Conservation (phyloP, 441 rosid species). For the Biscutella laevigata region DNA sequence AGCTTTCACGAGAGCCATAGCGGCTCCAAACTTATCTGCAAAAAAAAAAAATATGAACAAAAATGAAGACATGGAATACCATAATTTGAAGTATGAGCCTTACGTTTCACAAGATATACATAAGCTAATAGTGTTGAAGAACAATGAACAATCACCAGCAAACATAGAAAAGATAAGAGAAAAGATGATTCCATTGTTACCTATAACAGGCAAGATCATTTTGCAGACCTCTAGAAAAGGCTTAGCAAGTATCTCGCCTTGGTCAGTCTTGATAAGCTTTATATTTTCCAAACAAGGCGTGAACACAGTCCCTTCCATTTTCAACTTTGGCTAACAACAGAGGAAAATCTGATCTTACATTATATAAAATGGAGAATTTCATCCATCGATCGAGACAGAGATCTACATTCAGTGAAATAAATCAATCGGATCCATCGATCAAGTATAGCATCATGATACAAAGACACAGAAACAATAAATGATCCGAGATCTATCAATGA, state of each 20-base stretch:
- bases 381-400: background rate
- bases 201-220: constrained; percentile 76
- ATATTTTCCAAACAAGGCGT: constrained; percentile 77
- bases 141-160: background rate
- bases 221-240: constrained; percentile 91
- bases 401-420: too few species aligned
- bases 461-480: background rate
- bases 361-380: background rate
- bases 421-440: constrained; percentile 16
- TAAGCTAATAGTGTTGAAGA: background rate
- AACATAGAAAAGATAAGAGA: background rate
- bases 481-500: constrained; percentile 8
- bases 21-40: constrained; percentile 92
- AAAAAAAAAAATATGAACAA: constrained; percentile 2
- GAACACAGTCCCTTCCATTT: constrained; percentile 80
- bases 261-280: constrained; percentile 63
- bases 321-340: background rate
- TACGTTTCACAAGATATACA: too few species aligned
- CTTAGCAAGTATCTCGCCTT: constrained; percentile 72
- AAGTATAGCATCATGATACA: background rate
- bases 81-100: too few species aligned
- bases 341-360: background rate
- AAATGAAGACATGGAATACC: too few species aligned
- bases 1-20: constrained; percentile 77
- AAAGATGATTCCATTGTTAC: constrained; percentile 21